Conservation (phyloP, 2,329 filamentous ascomycete genomes). For the Cercospora berteroae region DNA sequence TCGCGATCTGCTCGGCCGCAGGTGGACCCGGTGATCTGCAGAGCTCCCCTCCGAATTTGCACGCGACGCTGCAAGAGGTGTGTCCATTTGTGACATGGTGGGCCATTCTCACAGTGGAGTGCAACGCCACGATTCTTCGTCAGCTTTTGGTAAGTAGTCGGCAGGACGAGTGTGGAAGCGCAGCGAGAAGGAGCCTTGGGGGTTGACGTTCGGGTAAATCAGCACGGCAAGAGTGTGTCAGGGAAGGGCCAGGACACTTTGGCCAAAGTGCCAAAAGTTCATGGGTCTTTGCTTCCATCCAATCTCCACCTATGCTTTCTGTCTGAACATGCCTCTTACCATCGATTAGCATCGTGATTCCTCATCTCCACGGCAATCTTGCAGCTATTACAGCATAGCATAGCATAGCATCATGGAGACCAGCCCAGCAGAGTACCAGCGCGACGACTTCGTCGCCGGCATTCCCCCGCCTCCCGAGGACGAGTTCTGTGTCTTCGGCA, state of each 20-base stretch:
- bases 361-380: neutral
- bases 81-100: neutral
- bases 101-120: neutral
- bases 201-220: neutral
- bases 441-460: conserved; percentile 14
- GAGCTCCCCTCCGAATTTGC: neutral
- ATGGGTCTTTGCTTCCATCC: neutral
- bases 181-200: neutral
- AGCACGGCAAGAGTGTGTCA: neutral
- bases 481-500: conserved; percentile 19
- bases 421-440: conserved; percentile 14
- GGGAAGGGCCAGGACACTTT: conserved; percentile 2
- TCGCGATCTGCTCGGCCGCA: neutral
- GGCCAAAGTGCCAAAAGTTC: conserved; percentile 6
- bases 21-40: neutral
- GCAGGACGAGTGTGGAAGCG: neutral
- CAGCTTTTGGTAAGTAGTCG: neutral
- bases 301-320: neutral
- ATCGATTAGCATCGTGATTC: neutral
- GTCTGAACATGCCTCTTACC: neutral
- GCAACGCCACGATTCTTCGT: neutral
- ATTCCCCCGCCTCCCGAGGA: conserved; percentile 14
- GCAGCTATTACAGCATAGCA: neutral
- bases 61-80: neutral
- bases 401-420: conserved; percentile 10